These are phyloP conservation scores for Nasturtium officinale DNA, from an alignment of 345 rosid species.

Conservation along the genomic window DNA sequence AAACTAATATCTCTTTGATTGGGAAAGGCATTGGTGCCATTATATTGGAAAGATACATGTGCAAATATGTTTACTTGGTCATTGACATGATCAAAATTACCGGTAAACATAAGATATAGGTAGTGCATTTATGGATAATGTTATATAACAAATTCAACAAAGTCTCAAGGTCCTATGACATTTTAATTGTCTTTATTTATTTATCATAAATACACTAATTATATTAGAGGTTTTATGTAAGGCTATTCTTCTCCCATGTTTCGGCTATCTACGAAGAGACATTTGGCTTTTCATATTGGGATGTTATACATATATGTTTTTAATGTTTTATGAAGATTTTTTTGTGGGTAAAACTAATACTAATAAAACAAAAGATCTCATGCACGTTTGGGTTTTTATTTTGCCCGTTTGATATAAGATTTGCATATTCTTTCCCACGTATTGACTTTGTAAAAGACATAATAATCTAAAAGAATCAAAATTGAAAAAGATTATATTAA, in stretches of 20 bases:
- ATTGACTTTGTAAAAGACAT: neutral
- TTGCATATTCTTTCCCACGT: conserved; percentile 25
- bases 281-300: conserved; percentile 42
- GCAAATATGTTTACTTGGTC: conserved; percentile 13
- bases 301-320: conserved; percentile 8
- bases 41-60: conserved; percentile 35
- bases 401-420: conserved; percentile 3
- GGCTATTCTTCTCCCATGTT: conserved; percentile 39
- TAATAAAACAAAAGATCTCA: conserved; percentile 16
- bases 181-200: neutral
- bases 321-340: conserved; percentile 17
- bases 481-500: neutral
- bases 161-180: conserved; percentile 23
- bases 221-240: neutral
- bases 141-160: conserved; percentile 31
- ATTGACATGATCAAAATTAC: neutral
- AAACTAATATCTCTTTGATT: neutral
- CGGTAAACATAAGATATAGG: conserved; percentile 2
- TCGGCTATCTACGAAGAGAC: conserved; percentile 38
- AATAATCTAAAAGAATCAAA: neutral
- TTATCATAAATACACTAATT: neutral
- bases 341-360: neutral
- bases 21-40: conserved; percentile 22
- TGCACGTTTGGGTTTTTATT: conserved; percentile 13
- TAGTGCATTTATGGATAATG: conserved; percentile 25